These are phyloP conservation scores for Debaryomycetaceae sp. DNA, from an alignment of 1,139 yeast species.

Conservation along the genomic window DNA sequence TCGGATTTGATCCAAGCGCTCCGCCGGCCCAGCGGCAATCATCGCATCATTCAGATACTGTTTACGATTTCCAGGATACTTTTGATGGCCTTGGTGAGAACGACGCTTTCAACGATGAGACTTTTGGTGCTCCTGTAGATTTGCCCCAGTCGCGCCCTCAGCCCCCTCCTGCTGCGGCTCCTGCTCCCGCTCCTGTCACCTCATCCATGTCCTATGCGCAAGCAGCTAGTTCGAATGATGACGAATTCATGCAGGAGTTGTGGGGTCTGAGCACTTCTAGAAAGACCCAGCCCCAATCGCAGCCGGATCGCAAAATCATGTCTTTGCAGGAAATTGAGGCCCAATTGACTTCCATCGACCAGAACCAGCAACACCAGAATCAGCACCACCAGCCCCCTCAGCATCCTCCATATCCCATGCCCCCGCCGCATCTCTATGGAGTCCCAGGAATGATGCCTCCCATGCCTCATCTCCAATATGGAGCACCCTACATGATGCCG, in stretches of 20 bases:
- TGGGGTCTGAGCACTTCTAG: constrained; percentile 29
- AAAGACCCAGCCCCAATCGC: constrained; percentile 4
- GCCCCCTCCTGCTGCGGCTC: constrained; percentile 7
- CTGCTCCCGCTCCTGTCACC: constrained; percentile 8
- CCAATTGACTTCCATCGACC: constrained; percentile 44
- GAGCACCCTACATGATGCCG: neutral
- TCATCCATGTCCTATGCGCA: constrained; percentile 38
- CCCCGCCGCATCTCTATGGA: constrained; percentile 9
- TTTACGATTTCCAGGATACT: constrained; percentile 72
- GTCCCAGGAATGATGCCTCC: neutral
- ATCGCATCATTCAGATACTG: constrained; percentile 10
- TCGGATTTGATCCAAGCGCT: constrained; percentile 42
- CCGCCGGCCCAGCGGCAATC: constrained; percentile 15
- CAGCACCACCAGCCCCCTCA: constrained; percentile 15
- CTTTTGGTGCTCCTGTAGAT: constrained; percentile 58
- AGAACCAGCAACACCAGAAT: constrained; percentile 14
- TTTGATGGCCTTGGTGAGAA: constrained; percentile 75
- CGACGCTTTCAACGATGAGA: constrained; percentile 78
- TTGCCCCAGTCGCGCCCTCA: constrained; percentile 66
- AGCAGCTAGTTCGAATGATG: constrained; percentile 31
- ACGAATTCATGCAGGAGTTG: constrained; percentile 39
- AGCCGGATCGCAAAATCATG: constrained; percentile 32
- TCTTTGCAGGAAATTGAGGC: constrained; percentile 75
- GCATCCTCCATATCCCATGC: constrained; percentile 25
- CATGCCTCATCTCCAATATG: neutral